Base-by-base conservation (phyloP, 306 rosid genomes). In the Prunus armeniaca region DNA sequence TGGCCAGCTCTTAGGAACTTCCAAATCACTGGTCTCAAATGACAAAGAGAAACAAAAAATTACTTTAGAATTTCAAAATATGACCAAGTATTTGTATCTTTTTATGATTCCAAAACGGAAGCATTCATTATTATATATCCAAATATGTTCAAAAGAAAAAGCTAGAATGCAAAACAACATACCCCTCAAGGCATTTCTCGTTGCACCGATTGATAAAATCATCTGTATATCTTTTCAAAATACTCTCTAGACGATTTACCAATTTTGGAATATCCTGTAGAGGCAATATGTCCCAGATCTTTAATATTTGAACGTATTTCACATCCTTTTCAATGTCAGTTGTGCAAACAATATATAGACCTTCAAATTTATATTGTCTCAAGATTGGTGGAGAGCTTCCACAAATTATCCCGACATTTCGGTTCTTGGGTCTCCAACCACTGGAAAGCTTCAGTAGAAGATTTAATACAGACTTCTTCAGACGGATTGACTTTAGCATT, bases 401-500 rank as follows among this genome's bases (percentile, higher is more conserved):
- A 84, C 80, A 75, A 67, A 24, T 72, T n/a, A 79, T 72, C 65
- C 81, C 81, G 25, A 77, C 68, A 20, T 64, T 85, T 2, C 58
- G 66, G 68, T 76, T 79, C 74, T 84, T 90, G 0, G 96, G 94
- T 81, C 96, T 90, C 96, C 97, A 89, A 2, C 97, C 96, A 46
- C 38, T 12, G 3, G 96, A 80, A 78, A 93, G 89, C 69, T 81
- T 89, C 46, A 90, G 87, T 3, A 90, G 80, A 71, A 81, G 96
- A 78, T 18, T 68, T 64, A 93, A 5, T 34, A 87, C 87, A 0
- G 76, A 87, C 60, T 86, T 85, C 80, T 83, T 89, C n/a, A 49
- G 73, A 12, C 78, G 77, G 14, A 60, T 67, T 25, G 83, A 79
- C 9, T 19, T 71, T 68, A 87, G 27, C 32, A 73, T 89, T 79